phyloP scores from a whole-genome alignment of 164 flowering plant genomes.

The Echeveria elegans region DNA sequence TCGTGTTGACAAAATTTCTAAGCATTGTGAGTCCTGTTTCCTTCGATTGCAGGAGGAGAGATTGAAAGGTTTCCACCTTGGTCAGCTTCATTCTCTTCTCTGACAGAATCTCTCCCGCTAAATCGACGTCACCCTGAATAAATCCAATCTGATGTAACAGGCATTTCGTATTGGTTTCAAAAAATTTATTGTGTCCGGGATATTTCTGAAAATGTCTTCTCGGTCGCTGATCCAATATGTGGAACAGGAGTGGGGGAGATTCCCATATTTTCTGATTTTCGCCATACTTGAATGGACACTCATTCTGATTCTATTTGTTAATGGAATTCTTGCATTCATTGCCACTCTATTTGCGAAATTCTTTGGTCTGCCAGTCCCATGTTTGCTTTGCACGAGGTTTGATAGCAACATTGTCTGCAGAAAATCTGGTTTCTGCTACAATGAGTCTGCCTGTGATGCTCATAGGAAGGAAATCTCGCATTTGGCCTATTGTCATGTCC shows the following conservation, averaged over 20 bases:
- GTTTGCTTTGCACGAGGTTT: too few species aligned
- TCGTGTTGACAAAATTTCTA: constrained; percentile 2
- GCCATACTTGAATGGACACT: constrained; percentile 72
- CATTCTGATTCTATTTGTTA: constrained; percentile 51
- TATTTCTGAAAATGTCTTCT: constrained; percentile 18
- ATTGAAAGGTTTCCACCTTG: constrained; percentile 2
- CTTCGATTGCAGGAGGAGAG: constrained; percentile 1
- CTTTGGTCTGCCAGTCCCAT: constrained; percentile 64
- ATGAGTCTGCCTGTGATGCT: constrained; percentile 54
- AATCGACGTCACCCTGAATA: too few species aligned
- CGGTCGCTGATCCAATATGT: constrained; percentile 32
- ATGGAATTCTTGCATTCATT: constrained; percentile 54
- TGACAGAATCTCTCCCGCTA: neutral
- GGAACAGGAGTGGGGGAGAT: constrained; percentile 42
- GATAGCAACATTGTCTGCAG: constrained; percentile 44
- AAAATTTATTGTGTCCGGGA: neutral
- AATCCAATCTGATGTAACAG: neutral
- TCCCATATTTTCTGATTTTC: constrained; percentile 45
- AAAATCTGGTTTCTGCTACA: constrained; percentile 43
- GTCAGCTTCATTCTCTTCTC: constrained; percentile 8
- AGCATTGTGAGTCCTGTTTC: constrained; percentile 4
- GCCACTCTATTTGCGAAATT: constrained; percentile 52
- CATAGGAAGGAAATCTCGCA: constrained; percentile 69
- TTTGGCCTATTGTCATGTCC: constrained; percentile 66
- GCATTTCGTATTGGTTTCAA: neutral